Base-by-base conservation (phyloP, 2,329 filamentous ascomycete species). In the Elsinoe fawcettii region DNA sequence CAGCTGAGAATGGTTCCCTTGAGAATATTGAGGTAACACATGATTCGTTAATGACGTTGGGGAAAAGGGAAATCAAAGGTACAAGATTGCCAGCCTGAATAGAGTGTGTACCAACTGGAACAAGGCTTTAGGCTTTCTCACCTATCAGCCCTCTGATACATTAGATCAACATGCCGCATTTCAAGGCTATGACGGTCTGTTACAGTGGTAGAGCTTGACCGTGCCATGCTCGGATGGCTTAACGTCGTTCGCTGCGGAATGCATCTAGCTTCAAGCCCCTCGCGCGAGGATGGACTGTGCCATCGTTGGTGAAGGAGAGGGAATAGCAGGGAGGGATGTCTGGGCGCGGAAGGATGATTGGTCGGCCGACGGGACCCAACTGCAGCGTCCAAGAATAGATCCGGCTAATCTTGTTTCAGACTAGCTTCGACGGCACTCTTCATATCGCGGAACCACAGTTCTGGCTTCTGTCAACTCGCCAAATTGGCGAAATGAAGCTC, bases 131-230 rank as follows among this genome's bases (percentile, higher is more conserved):
- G 20, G 41, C 41, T 23, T 37, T 37, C 34, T 37, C 14, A 37
- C 34, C 49, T 20, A 53, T 53, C 49, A 22, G 30, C 30, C 30
- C 49, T 39, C 49, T 12, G 18, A 53, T 37, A 49, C 49, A 53
- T n/a, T 11, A 53, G 49, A 53, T 53, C 49, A 53, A 39, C 49
- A 53, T 23, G 49, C 49, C 32, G 49, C 49, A 37, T 16, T 27
- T 53, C 49, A 27, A 37, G 49, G 30, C 30, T 39, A 53, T 53
- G 49, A 53, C 49, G 49, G 34, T 39, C n/a, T 53, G 25, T 53
- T 11, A 27, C 32, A 36, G 25, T 11, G 18, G 49, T n/a, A 23
- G 32, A 34, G 16, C 34, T 7, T n/a, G 16, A 18, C 18, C 18
- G 41, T 23, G 41, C 41, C 41, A 46, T 25, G 41, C n/a, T 25